phyloP scores from a whole-genome alignment of 345 rosid species.

The Cochlearia excelsa region DNA sequence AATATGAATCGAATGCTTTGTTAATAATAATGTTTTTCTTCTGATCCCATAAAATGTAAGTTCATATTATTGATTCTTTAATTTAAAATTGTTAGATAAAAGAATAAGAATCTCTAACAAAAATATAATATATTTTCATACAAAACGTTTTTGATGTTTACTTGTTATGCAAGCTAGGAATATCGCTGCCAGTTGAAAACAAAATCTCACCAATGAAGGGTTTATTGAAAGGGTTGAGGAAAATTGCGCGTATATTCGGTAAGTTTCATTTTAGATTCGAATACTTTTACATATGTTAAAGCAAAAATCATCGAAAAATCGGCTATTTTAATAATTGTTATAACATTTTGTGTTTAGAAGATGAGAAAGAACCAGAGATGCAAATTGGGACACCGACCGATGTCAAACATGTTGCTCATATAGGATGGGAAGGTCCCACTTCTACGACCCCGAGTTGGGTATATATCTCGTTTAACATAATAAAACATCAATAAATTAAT shows the following conservation, averaged over 20 bases:
- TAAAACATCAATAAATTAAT: too few relatives aligned
- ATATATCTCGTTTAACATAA: slow-evolving; percentile 5
- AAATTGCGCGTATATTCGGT: slow-evolving; percentile 81
- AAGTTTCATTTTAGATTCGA: slow-evolving; percentile 5
- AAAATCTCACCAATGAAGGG: slow-evolving; percentile 52
- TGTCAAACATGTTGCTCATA: slow-evolving; percentile 95
- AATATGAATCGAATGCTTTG: slow-evolving; percentile 4
- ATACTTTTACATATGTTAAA: too few relatives aligned
- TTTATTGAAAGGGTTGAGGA: slow-evolving; percentile 67
- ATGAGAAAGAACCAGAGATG: slow-evolving; percentile 79
- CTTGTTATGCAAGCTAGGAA: slow-evolving; percentile 30
- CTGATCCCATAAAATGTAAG: slow-evolving; percentile 30
- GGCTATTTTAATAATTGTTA: background rate
- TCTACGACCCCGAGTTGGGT: slow-evolving; percentile 65
- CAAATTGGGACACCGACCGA: slow-evolving; percentile 85
- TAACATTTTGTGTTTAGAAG: slow-evolving; percentile 41
- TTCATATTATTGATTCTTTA: background rate
- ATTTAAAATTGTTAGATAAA: background rate
- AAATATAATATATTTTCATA: background rate
- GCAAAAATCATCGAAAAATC: too few relatives aligned
- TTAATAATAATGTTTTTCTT: slow-evolving; percentile 17
- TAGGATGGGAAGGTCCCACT: slow-evolving; percentile 83
- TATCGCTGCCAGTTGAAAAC: slow-evolving; percentile 22
- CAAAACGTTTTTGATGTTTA: background rate
- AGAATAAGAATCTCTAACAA: background rate